Conservation (phyloP, 1,284 basidiomycete genomes). For the Tilletiaria anomala region DNA sequence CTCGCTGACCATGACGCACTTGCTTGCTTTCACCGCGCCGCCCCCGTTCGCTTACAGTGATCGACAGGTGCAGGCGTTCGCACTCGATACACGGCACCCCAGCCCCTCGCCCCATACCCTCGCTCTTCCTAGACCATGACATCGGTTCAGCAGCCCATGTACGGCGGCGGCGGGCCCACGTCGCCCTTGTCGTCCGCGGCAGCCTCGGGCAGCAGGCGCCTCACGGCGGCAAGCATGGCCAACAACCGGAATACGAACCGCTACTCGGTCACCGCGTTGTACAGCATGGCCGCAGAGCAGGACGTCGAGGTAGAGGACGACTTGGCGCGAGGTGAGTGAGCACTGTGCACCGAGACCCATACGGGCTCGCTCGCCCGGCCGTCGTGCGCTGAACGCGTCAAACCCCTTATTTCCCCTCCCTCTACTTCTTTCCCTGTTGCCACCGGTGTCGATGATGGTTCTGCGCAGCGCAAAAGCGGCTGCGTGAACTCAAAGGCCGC, state of each 20-base stretch:
- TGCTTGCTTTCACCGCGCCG: too few relatives aligned
- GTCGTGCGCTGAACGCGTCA: background rate
- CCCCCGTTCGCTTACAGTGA: too few relatives aligned
- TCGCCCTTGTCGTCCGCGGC: background rate
- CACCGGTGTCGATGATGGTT: background rate
- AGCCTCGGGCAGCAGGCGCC: background rate
- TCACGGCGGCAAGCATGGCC: slow-evolving; percentile 2
- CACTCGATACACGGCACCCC: too few relatives aligned
- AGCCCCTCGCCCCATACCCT: too few relatives aligned
- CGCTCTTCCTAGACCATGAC: too few relatives aligned
- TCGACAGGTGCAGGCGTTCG: too few relatives aligned
- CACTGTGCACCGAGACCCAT: background rate
- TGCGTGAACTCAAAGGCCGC: slow-evolving; percentile 87
- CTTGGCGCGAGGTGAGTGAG: slow-evolving; percentile 67
- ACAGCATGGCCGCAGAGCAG: slow-evolving; percentile 95
- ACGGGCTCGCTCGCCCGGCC: background rate
- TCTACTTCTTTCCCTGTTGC: slow-evolving; percentile 1
- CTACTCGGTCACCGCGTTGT: slow-evolving; percentile 87
- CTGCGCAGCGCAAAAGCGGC: slow-evolving; percentile 69
- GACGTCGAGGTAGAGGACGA: slow-evolving; percentile 98
- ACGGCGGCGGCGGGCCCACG: too few relatives aligned
- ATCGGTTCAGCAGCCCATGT: too few relatives aligned
- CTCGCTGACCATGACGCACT: too few relatives aligned
- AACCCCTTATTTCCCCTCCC: background rate
- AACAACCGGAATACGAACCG: slow-evolving; percentile 68